These are phyloP conservation scores for Scutellaria barbata DNA, from an alignment of 257 asterid species.

Conservation along the genomic window DNA sequence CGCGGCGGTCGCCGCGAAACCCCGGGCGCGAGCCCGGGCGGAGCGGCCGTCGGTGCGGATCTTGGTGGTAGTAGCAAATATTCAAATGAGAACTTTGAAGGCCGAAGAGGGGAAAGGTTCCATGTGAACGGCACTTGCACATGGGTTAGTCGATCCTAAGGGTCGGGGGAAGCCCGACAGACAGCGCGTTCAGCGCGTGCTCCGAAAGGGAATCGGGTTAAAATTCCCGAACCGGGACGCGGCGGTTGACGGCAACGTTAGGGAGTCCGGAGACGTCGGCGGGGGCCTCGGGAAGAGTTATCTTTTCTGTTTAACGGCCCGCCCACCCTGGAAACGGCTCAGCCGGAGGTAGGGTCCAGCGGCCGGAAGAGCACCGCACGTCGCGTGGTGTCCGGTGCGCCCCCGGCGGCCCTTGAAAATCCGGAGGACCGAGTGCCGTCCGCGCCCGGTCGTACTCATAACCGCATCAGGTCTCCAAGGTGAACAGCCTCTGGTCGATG, in stretches of 20 bases:
- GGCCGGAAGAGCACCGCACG: slow-evolving; percentile 72
- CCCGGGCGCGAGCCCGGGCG: slow-evolving; percentile 19
- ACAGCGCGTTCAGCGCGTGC: no score
- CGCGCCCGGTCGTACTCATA: slow-evolving; percentile 59
- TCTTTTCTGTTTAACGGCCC: slow-evolving; percentile 54
- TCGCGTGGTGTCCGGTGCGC: slow-evolving; percentile 76
- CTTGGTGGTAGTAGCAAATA: slow-evolving; percentile 18
- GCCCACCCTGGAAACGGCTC: slow-evolving; percentile 55
- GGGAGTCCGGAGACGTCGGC: slow-evolving; percentile 41
- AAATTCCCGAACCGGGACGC: background rate
- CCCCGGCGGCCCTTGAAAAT: slow-evolving; percentile 83
- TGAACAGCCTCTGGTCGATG: background rate
- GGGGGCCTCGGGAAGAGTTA: slow-evolving; percentile 55
- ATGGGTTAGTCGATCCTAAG: no score
- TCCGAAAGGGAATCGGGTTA: no score
- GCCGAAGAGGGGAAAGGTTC: slow-evolving; percentile 25
- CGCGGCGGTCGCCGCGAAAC: slow-evolving; percentile 27
- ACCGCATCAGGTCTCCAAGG: slow-evolving; percentile 54
- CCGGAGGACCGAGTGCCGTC: slow-evolving; percentile 65
- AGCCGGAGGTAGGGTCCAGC: slow-evolving; percentile 69
- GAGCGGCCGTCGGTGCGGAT: no score
- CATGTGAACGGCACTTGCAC: slow-evolving; percentile 21
- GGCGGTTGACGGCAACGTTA: slow-evolving; percentile 20
- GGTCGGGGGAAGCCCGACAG: no score
- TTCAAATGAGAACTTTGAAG: slow-evolving; percentile 27